Conservation (phyloP, 768 basidiomycete species). For the Pleurotus eryngii region DNA sequence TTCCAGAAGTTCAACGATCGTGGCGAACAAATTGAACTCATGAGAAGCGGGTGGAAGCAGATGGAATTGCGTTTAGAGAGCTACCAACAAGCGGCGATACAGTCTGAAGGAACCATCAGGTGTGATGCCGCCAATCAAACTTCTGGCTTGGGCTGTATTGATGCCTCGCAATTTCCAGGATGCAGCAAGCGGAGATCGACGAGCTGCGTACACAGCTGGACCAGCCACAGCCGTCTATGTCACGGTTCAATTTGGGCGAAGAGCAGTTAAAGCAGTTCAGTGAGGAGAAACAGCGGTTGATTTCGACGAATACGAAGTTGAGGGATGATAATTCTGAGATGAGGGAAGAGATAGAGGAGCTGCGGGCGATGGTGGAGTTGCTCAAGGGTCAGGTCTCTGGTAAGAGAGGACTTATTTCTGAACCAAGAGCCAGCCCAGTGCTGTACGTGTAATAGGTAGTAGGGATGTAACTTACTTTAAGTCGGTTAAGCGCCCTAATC, state of each 20-base stretch:
- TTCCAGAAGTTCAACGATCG: constrained; percentile 67
- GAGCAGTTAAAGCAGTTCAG: constrained; percentile 40
- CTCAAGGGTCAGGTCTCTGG: constrained; percentile 57
- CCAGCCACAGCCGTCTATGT: constrained; percentile 19
- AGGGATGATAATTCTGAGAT: constrained; percentile 52
- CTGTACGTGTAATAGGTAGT: constrained; percentile 15
- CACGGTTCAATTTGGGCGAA: neutral
- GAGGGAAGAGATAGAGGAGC: constrained; percentile 50
- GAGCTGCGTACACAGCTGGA: constrained; percentile 55
- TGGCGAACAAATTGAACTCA: constrained; percentile 51
- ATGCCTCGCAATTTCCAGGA: constrained; percentile 30
- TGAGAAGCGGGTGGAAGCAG: constrained; percentile 59
- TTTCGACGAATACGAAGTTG: constrained; percentile 49
- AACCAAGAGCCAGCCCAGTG: constrained; percentile 42
- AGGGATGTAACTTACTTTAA: neutral
- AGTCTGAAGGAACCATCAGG: constrained; percentile 60
- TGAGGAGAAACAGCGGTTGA: constrained; percentile 42
- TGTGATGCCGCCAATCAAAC: constrained; percentile 28
- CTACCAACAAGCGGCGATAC: constrained; percentile 47
- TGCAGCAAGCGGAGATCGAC: constrained; percentile 57
- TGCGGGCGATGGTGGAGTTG: constrained; percentile 68
- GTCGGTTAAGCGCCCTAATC: neutral
- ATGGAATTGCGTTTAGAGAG: constrained; percentile 64
- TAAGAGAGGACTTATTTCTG: constrained; percentile 36
- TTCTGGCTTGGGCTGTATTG: neutral